Evolutionary conservation across 2,329 filamentous ascomycete genomes (phyloP), one percentile per base, ranked within the genome.

Genomic region (Macroventuria anomochaeta): DNA sequence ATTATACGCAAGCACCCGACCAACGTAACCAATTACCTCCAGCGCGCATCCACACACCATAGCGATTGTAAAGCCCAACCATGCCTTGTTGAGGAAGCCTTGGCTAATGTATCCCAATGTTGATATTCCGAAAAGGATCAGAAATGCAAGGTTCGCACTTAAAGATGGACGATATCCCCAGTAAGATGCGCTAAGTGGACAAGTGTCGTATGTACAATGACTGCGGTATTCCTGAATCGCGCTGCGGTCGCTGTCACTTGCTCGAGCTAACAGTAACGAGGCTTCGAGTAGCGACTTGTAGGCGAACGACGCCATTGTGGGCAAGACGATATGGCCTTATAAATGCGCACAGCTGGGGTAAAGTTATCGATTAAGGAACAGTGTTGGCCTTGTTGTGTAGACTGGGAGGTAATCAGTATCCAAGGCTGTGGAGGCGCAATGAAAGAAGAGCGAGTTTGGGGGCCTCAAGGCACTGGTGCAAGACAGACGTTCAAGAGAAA

Each of bases 11-110:
- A 85, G 67, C 44, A 88, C 76, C 10, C 87, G 79, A 2, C 85
- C 87, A 1, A 75, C 71, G 58, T 90, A 90, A 15, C 87, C 87
- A 28, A 88, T 64, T 10, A 88, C 78, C 62, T 88, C 86, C 40
- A 79, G 76, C 5, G 81, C 33, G 58, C 81, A 85, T 38, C 87
- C 87, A 15, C 79, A 63, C 6, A 84, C 62, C 79, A 89, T 84
- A 55, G 75, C 75, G 32, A 76, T 71, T 13, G 74, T 74, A 63
- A 78, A 82, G 17, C 73, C 72, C 26, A 76, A 68, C 54, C 75
- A 78, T 48, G 69, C 70, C 58, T 66, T 70, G n/a, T 62, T 73
- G 8, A 72, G 47, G 11, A 73, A 57, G 6, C 75, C 74, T 48
- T 80, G 74, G 17, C 64, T 53, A 0, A 75, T 29, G 53, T 76